phyloP scores from a whole-genome alignment of 495 filamentous ascomycete species.

The Hypoxylon perforatum region DNA sequence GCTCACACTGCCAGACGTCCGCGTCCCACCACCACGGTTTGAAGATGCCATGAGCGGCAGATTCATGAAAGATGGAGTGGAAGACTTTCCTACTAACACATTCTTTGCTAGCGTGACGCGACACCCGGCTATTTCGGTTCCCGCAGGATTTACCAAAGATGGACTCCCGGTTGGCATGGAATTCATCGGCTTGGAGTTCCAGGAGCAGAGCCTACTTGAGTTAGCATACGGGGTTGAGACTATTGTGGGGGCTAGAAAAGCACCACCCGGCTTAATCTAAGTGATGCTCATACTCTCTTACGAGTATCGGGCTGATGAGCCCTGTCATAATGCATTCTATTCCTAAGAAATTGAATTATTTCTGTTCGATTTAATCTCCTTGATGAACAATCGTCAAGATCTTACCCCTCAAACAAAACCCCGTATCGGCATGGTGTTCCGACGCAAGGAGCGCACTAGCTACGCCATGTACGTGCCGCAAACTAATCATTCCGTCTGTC shows the following conservation, averaged over 20 bases:
- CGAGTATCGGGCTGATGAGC: too few species aligned
- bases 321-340: too few species aligned
- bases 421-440: too few species aligned
- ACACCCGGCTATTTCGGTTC: constrained; percentile 43
- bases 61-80: constrained; percentile 25
- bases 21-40: constrained; percentile 41
- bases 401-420: too few species aligned
- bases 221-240: constrained; percentile 39
- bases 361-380: too few species aligned
- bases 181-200: constrained; percentile 36
- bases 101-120: constrained; percentile 37
- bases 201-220: constrained; percentile 44
- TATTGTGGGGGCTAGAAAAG: constrained; percentile 14
- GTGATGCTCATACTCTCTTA: background rate
- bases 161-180: constrained; percentile 44
- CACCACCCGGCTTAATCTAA: constrained; percentile 12
- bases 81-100: constrained; percentile 44
- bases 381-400: too few species aligned
- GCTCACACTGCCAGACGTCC: constrained; percentile 40
- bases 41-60: constrained; percentile 32
- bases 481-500: too few species aligned
- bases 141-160: constrained; percentile 42
- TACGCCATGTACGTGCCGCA: too few species aligned
- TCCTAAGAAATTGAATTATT: too few species aligned
- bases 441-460: too few species aligned